Evolutionary conservation across 352 stramenopile genomes (phyloP).

Genomic region (Pythium monospermum): DNA sequence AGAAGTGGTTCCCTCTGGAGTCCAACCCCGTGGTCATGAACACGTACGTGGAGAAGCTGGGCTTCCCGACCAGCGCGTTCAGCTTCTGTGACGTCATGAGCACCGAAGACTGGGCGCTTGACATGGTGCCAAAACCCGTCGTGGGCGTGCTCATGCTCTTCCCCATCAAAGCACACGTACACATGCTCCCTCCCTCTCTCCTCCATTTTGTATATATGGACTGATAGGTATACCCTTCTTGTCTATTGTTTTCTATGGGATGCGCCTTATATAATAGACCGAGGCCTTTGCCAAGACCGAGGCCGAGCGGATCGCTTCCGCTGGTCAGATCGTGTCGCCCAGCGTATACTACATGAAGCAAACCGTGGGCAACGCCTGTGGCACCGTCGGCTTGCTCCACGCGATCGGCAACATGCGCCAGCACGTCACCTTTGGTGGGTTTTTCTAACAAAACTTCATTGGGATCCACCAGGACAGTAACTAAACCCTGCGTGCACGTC

Average conservation of each 20-base stretch:
- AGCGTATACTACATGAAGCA: conserved; percentile 92
- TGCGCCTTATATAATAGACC: conserved; percentile 26
- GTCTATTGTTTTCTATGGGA: conserved; percentile 2
- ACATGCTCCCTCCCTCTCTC: conserved; percentile 4
- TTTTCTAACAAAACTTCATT: no score
- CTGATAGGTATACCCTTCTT: not conserved
- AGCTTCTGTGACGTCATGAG: conserved; percentile 94
- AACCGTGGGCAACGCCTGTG: conserved; percentile 96
- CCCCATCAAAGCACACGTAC: conserved; percentile 89
- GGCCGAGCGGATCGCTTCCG: conserved; percentile 49
- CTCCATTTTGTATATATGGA: conserved; percentile 2
- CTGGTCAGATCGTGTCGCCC: conserved; percentile 69
- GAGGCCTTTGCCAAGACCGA: conserved; percentile 80
- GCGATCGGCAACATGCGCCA: conserved; percentile 89
- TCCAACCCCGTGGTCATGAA: conserved; percentile 96
- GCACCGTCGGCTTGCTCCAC: conserved; percentile 95
- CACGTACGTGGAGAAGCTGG: conserved; percentile 92
- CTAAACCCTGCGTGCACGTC: no score
- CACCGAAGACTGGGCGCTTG: conserved; percentile 95
- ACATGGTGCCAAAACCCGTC: conserved; percentile 93
- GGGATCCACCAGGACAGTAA: no score
- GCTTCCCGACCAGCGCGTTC: conserved; percentile 82
- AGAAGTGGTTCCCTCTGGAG: conserved; percentile 90
- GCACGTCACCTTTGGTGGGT: conserved; percentile 56
- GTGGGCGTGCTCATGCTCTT: conserved; percentile 94